These are phyloP conservation scores for Dovyalis caffra DNA, from an alignment of 345 rosid species.

Conservation along the genomic window DNA sequence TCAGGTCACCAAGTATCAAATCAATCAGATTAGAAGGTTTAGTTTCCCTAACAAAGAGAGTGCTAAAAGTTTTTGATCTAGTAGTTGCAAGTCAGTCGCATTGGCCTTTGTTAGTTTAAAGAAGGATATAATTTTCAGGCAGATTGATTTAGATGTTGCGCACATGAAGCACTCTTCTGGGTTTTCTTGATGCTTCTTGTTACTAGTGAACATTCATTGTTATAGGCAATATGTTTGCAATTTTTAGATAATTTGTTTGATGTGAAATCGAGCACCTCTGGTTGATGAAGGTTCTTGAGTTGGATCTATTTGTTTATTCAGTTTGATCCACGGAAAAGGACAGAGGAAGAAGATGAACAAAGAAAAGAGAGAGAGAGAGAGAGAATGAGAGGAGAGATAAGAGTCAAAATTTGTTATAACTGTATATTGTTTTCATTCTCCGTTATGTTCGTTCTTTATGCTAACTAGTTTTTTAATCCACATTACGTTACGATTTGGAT, in stretches of 20 bases:
- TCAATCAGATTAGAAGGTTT: constrained; percentile 21
- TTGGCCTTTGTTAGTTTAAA: constrained; percentile 18
- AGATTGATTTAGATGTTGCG: constrained; percentile 12
- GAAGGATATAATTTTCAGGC: constrained; percentile 13
- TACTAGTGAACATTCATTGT: background rate
- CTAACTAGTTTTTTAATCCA: no score
- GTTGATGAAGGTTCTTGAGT: background rate
- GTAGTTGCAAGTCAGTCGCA: constrained; percentile 2
- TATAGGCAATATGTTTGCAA: constrained; percentile 15
- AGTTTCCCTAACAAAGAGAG: constrained; percentile 1
- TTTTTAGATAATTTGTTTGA: constrained; percentile 15
- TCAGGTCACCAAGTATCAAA: constrained; percentile 31
- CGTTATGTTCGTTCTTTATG: no score
- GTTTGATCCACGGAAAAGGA: no score
- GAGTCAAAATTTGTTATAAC: no score
- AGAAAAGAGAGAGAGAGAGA: no score
- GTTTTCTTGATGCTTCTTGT: constrained; percentile 6
- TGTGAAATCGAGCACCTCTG: background rate
- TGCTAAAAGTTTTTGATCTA: constrained; percentile 27
- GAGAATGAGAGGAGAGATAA: no score
- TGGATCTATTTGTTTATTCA: background rate
- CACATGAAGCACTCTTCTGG: constrained; percentile 9
- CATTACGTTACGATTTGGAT: no score
- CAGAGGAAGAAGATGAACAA: no score
- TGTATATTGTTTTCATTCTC: no score